These are phyloP conservation scores for Grosmannia huntii DNA, from an alignment of 2,329 filamentous ascomycete species.

Conservation along the genomic window DNA sequence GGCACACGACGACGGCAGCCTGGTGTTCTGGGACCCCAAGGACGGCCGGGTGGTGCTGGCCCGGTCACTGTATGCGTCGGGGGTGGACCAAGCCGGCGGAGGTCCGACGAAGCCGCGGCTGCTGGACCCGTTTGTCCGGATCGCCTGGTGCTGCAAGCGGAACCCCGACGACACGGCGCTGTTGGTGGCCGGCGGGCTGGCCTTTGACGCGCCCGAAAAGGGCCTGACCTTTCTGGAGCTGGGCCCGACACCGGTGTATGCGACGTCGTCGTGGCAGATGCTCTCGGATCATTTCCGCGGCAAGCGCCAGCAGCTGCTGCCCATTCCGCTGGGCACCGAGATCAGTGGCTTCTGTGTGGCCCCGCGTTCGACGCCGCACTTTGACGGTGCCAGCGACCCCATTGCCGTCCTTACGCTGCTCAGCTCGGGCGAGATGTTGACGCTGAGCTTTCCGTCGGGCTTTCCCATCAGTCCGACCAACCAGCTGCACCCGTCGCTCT, in stretches of 20 bases:
- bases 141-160: slow-evolving; percentile 87
- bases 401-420: slow-evolving; percentile 71
- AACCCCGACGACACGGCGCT: slow-evolving; percentile 90
- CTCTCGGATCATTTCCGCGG: slow-evolving; percentile 67
- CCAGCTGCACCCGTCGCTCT: slow-evolving; percentile 76
- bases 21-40: slow-evolving; percentile 90
- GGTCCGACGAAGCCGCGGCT: slow-evolving; percentile 38
- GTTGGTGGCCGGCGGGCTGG: slow-evolving; percentile 70
- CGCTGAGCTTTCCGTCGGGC: slow-evolving; percentile 83
- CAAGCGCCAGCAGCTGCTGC: slow-evolving; percentile 59
- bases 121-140: slow-evolving; percentile 62
- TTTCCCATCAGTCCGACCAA: slow-evolving; percentile 87
- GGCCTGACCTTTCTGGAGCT: slow-evolving; percentile 84
- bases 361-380: slow-evolving; percentile 73
- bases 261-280: slow-evolving; percentile 80
- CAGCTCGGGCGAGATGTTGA: slow-evolving; percentile 77
- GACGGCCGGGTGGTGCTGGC: slow-evolving; percentile 78
- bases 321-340: slow-evolving; percentile 64
- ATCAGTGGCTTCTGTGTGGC: slow-evolving; percentile 73
- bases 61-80: slow-evolving; percentile 60
- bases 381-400: slow-evolving; percentile 77
- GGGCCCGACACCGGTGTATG: slow-evolving; percentile 77
- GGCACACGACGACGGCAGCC: slow-evolving; percentile 76
- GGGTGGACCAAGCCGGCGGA: slow-evolving; percentile 52
- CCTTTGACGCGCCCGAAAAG: slow-evolving; percentile 52